phyloP scores from a whole-genome alignment of 345 rosid species.

The Lumnitzera littorea region DNA sequence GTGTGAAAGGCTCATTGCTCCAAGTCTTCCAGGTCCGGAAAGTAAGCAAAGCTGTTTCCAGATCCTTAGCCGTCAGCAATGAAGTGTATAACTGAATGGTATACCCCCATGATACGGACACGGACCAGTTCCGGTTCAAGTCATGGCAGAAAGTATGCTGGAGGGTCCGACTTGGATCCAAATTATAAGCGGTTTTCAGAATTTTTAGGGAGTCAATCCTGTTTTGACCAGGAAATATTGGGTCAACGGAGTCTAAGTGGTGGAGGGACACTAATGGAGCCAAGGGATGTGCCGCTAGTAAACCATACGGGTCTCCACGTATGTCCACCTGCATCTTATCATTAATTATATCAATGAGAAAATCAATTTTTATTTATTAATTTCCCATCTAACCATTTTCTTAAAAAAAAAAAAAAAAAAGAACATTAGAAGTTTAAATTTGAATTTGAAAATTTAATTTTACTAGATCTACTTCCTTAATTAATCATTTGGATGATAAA shows the following conservation, averaged over 20 bases:
- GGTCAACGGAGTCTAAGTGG: constrained; percentile 63
- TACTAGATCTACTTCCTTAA: too few species aligned
- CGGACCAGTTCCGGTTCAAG: constrained; percentile 48
- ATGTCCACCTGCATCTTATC: constrained; percentile 52
- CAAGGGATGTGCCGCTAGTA: constrained; percentile 82
- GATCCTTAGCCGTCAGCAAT: constrained; percentile 40
- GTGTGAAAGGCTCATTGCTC: constrained; percentile 55
- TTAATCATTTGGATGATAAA: too few species aligned
- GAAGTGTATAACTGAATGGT: constrained; percentile 59
- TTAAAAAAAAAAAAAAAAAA: too few species aligned
- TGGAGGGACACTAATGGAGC: constrained; percentile 79
- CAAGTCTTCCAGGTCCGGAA: constrained; percentile 69
- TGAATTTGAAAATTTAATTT: too few species aligned
- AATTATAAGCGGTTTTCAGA: constrained; percentile 33
- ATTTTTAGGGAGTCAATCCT: constrained; percentile 45
- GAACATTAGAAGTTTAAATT: too few species aligned
- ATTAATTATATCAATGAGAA: too few species aligned
- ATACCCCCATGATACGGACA: constrained; percentile 90
- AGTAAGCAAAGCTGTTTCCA: constrained; percentile 55
- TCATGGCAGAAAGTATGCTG: constrained; percentile 80
- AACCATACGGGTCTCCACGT: constrained; percentile 68
- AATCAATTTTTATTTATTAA: too few species aligned
- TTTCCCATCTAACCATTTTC: too few species aligned
- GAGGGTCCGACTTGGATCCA: constrained; percentile 61
- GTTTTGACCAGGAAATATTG: constrained; percentile 45